A percentile compares a stretch with the other conserved stretches of the same genome.
Conservation (phyloP, 192 early-diverging fungal species). For the Coemansia sp. region DNA sequence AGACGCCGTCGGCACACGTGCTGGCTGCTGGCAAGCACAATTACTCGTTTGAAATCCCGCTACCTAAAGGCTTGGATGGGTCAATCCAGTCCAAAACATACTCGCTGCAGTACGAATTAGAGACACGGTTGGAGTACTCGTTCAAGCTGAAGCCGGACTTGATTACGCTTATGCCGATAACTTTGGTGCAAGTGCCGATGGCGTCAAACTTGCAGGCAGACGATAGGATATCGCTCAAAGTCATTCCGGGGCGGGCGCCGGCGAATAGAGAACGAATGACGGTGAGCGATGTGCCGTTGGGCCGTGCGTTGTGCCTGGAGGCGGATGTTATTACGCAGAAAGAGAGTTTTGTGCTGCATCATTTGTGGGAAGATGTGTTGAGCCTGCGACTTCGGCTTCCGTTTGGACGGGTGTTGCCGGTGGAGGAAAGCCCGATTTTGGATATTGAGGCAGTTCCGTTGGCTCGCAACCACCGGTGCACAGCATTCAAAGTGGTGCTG, state of each 20-base stretch:
- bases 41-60: slow-evolving; percentile 39
- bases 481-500: slow-evolving; percentile 13
- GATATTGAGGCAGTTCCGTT: slow-evolving; percentile 36
- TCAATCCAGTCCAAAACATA: slow-evolving; percentile 23
- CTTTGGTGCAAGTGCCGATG: slow-evolving; percentile 41
- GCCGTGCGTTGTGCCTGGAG: slow-evolving; percentile 21
- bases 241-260: neutral
- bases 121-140: slow-evolving; percentile 38
- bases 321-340: slow-evolving; percentile 25
- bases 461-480: slow-evolving; percentile 20
- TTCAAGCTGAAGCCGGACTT: slow-evolving; percentile 41
- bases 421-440: slow-evolving; percentile 14
- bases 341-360: slow-evolving; percentile 29
- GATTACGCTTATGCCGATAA: slow-evolving; percentile 6
- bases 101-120: slow-evolving; percentile 32
- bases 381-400: slow-evolving; percentile 27
- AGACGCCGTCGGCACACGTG: slow-evolving; percentile 13
- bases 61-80: slow-evolving; percentile 36
- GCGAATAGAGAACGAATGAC: neutral
- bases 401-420: slow-evolving; percentile 25
- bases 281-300: slow-evolving; percentile 24
- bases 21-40: slow-evolving; percentile 33
- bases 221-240: slow-evolving; percentile 36
- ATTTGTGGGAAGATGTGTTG: slow-evolving; percentile 35
- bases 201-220: slow-evolving; percentile 36